Conservation (phyloP, 2,329 filamentous ascomycete species). For the Colletotrichum magnum region DNA sequence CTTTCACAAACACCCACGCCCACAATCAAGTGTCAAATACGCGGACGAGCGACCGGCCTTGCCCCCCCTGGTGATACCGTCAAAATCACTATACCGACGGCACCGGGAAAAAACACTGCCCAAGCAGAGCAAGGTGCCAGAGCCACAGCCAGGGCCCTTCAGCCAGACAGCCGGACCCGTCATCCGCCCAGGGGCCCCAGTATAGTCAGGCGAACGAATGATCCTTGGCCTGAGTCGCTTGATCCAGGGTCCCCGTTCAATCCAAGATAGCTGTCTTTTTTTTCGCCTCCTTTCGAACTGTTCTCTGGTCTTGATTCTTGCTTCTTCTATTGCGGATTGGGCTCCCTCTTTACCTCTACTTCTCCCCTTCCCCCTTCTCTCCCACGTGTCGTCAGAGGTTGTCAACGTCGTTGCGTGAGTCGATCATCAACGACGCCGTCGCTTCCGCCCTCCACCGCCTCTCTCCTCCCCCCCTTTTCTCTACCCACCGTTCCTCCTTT, state of each 20-base stretch:
- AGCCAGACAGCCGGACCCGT: conserved; percentile 29
- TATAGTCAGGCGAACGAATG: conserved; percentile 28
- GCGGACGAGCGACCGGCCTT: conserved; percentile 16
- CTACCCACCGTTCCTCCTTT: background rate
- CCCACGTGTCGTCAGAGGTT: background rate
- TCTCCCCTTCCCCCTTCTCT: conserved; percentile 2
- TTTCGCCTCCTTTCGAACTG: conserved; percentile 12
- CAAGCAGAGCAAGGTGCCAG: background rate
- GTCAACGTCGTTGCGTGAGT: conserved; percentile 8
- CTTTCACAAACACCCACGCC: conserved; percentile 21
- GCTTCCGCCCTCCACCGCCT: background rate
- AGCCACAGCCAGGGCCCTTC: conserved; percentile 6
- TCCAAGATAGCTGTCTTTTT: conserved; percentile 22
- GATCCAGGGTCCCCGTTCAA: conserved; percentile 25
- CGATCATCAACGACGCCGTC: conserved; percentile 4
- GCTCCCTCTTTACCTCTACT: conserved; percentile 8
- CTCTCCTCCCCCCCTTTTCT: conserved; percentile 1
- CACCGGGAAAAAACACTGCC: background rate
- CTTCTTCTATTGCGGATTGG: background rate
- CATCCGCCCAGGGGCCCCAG: conserved; percentile 31
- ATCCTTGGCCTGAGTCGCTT: conserved; percentile 24
- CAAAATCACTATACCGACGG: background rate
- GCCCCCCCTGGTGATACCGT: too few species aligned
- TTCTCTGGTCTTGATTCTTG: conserved; percentile 3
- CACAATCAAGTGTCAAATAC: conserved; percentile 10